These are phyloP conservation scores for Cicer bijugum DNA, from an alignment of 306 rosid species.

Conservation along the genomic window DNA sequence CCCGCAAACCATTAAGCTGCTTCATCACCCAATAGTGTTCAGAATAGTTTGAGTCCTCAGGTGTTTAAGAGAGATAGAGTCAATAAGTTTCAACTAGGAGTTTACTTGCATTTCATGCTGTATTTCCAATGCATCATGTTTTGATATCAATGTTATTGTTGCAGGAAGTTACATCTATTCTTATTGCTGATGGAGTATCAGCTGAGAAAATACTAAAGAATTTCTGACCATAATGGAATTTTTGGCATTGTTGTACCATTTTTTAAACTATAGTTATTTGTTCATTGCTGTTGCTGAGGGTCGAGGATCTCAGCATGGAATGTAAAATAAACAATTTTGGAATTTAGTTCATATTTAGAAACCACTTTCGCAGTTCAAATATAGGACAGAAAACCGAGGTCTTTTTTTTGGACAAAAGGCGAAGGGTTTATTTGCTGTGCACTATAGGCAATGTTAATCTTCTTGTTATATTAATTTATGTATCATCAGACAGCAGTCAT, in stretches of 20 bases:
- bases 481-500: background rate
- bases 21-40: background rate
- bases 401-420: background rate
- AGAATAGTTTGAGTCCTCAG: constrained; percentile 1
- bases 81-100: background rate
- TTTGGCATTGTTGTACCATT: constrained; percentile 60
- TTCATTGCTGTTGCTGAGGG: constrained; percentile 54
- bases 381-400: background rate
- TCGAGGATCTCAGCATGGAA: constrained; percentile 57
- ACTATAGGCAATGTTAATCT: background rate
- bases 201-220: constrained; percentile 85
- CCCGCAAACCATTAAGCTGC: background rate
- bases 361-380: constrained; percentile 10
- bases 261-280: constrained; percentile 48
- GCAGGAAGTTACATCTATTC: constrained; percentile 94
- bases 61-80: background rate
- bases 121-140: constrained; percentile 22
- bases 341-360: constrained; percentile 39
- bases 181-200: constrained; percentile 80
- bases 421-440: background rate
- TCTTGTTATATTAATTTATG: background rate
- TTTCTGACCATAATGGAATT: constrained; percentile 56
- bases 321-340: constrained; percentile 55
- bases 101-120: constrained; percentile 5
- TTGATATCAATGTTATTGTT: constrained; percentile 31